phyloP scores from a whole-genome alignment of 257 asterid species.

The Scutellaria barbata region DNA sequence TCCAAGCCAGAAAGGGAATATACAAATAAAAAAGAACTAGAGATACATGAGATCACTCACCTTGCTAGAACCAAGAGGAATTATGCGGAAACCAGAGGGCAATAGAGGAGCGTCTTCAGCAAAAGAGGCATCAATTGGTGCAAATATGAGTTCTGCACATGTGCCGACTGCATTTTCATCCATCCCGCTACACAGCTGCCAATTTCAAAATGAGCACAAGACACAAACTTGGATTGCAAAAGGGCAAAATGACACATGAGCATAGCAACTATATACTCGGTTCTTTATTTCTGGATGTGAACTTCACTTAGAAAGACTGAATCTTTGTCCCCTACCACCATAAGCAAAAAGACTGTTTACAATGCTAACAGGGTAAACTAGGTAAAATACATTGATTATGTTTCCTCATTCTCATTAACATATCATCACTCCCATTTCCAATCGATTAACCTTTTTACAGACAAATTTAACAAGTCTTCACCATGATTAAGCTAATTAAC shows the following conservation, averaged over 20 bases:
- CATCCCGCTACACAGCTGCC: conserved; percentile 84
- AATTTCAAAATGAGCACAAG: conserved; percentile 25
- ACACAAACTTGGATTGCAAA: not conserved
- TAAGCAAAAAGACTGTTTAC: too few species aligned
- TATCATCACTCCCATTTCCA: not conserved
- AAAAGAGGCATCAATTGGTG: conserved; percentile 91
- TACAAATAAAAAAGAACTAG: not conserved
- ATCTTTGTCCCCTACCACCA: not conserved
- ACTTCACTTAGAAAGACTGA: too few species aligned
- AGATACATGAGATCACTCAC: conserved; percentile 40
- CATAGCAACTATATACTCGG: not conserved
- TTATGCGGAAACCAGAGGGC: conserved; percentile 91
- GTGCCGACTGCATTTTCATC: conserved; percentile 91
- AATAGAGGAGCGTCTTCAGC: conserved; percentile 94
- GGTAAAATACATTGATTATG: not conserved
- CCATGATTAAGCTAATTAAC: not conserved
- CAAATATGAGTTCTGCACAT: conserved; percentile 85
- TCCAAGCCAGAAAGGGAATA: too few species aligned
- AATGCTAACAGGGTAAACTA: not conserved
- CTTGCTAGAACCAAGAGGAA: conserved; percentile 87
- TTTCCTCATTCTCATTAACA: not conserved
- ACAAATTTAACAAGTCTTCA: not conserved
- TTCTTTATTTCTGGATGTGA: not conserved
- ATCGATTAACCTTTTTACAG: not conserved
- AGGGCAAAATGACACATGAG: not conserved